Base-by-base conservation (phyloP, 2,329 filamentous ascomycete species). In the Gliomastix tumulicola region DNA sequence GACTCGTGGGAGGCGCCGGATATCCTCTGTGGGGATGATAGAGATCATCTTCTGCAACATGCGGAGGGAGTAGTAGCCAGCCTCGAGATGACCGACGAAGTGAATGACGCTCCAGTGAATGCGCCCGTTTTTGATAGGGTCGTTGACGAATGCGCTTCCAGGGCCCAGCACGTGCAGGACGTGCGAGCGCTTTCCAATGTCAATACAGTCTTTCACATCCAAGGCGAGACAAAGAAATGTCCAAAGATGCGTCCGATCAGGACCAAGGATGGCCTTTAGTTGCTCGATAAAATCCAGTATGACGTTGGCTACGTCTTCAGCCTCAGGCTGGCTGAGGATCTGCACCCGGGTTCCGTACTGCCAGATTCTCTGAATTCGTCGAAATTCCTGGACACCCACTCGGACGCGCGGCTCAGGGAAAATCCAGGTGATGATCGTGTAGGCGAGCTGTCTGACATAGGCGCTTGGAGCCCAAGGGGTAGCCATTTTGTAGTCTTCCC, bases 71-170 rank as follows among this genome's bases (percentile, higher is more conserved):
- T 51, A 48, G 79, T 75, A 41, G 59, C 57, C 16, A 72, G 50
- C 42, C 77, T 72, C 30, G 0, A 78, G 54, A 43, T 82, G 75
- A 1, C 79, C 78, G 8, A 68, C 53, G 33, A 82, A 63, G 47
- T 87, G 82, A 30, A 83, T 56, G 15, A 71, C 59, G 9, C 70
- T 62, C 82, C 81, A 85, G 2, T 45, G 54, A 33, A 48, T 19
- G 31, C 40, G 33, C 34, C 6, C 28, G 21, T 10, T 34, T 16
- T 13, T 37, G 21, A 6, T 35, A 31, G 13, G 32, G 12, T n/a
- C 22, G 6, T 23, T 13, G 19, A 9, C 13, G 30, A 36, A 10
- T 38, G 34, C 34, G 51, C n/a, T n/a, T n/a, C n/a, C n/a, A n/a
- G n/a, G n/a, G n/a, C n/a, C 45, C 11, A 60, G 39, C 11, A 43